Percentiles rank a stretch among this genome's conserved stretches.
Conservation (phyloP, 1,284 basidiomycete genomes). For the Marasmius tenuissimus region DNA sequence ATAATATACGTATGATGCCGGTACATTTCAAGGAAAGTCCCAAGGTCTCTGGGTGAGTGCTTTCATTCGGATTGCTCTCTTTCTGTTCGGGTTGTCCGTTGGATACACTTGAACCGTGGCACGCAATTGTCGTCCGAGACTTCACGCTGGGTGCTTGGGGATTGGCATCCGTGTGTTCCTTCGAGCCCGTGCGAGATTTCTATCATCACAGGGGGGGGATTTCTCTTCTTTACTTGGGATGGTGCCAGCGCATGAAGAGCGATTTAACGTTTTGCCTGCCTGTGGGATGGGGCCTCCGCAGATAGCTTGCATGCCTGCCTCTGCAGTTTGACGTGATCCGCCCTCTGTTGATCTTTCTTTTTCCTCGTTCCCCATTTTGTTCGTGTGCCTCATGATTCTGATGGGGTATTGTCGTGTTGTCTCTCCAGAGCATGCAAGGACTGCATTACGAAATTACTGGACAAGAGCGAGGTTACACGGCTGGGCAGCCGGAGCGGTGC, state of each 20-base stretch:
- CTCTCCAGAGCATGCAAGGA: constrained; percentile 79
- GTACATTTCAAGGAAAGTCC: constrained; percentile 88
- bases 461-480: constrained; percentile 91
- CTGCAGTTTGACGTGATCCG: constrained; percentile 8
- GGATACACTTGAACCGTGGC: background rate
- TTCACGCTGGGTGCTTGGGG: background rate
- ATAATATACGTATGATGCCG: constrained; percentile 88
- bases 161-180: background rate
- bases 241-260: background rate
- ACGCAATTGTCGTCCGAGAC: background rate
- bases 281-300: background rate
- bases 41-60: constrained; percentile 78
- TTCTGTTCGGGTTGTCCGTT: background rate
- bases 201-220: background rate
- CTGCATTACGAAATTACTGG: constrained; percentile 83
- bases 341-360: background rate
- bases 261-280: background rate
- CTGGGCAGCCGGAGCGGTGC: constrained; percentile 93
- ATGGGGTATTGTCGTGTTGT: background rate
- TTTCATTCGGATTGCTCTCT: constrained; percentile 4
- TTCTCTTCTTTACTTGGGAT: background rate
- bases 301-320: constrained; percentile 7
- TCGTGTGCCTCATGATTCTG: constrained; percentile 14
- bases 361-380: constrained; percentile 3
- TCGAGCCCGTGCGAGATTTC: background rate